These are phyloP conservation scores for Leccinum broughii DNA, from an alignment of 768 basidiomycete genomes.

Conservation along the genomic window DNA sequence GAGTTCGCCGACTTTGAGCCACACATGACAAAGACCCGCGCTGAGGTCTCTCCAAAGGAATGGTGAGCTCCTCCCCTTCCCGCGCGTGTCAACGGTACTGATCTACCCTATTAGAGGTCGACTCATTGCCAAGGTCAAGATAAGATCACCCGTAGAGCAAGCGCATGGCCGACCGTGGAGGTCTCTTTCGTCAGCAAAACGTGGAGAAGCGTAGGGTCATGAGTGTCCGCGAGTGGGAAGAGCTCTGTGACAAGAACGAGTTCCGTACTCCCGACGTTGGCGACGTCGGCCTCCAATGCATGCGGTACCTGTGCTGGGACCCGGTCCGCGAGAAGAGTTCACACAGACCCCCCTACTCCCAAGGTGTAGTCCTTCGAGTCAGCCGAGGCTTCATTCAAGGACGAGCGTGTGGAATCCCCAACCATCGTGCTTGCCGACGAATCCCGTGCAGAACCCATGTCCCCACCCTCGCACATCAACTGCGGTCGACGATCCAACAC, in stretches of 20 bases:
- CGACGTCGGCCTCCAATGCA: too few species aligned
- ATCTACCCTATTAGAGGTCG: constrained; percentile 1
- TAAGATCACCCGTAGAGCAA: constrained; percentile 90
- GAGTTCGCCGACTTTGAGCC: constrained; percentile 87
- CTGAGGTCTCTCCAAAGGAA: constrained; percentile 89
- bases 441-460: constrained; percentile 19
- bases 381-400: constrained; percentile 42
- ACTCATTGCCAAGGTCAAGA: constrained; percentile 63
- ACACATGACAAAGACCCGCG: constrained; percentile 54
- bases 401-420: constrained; percentile 38
- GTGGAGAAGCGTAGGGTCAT: constrained; percentile 81
- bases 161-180: constrained; percentile 81
- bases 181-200: constrained; percentile 81
- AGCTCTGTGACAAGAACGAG: constrained; percentile 67
- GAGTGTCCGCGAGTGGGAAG: constrained; percentile 55
- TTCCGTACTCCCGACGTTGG: constrained; percentile 54
- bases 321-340: constrained; percentile 38
- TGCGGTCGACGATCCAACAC: too few species aligned
- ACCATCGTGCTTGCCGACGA: not conserved
- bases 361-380: constrained; percentile 47
- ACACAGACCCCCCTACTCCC: constrained; percentile 41
- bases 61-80: constrained; percentile 57
- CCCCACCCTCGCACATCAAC: constrained; percentile 12
- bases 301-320: constrained; percentile 31
- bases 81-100: constrained; percentile 20